A percentile compares a stretch with the other conserved stretches of the same genome.
Conservation (phyloP, 345 rosid genomes). For the Salix caprea region DNA sequence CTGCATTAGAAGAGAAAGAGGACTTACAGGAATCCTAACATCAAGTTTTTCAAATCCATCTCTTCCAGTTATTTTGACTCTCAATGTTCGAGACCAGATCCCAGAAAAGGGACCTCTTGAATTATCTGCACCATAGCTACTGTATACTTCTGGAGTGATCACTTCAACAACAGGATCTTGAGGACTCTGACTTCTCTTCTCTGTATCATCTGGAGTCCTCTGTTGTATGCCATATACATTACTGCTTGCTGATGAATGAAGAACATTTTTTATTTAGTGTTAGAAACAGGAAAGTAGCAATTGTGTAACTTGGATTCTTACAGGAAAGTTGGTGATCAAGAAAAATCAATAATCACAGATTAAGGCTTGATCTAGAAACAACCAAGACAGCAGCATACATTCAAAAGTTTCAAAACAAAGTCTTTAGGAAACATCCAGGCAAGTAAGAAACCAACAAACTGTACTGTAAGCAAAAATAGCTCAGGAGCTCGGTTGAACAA, state of each 20-base stretch:
- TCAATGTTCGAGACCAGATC: conserved; percentile 78
- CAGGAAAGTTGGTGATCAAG: background rate
- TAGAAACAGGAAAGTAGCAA: background rate
- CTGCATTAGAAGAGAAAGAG: conserved; percentile 3
- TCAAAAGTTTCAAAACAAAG: background rate
- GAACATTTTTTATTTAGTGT: conserved; percentile 20
- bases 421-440: background rate
- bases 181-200: conserved; percentile 40
- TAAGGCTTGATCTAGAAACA: background rate
- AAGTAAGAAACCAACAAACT: background rate
- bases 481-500: background rate
- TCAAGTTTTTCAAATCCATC: conserved; percentile 86
- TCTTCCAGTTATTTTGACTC: conserved; percentile 76
- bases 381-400: background rate
- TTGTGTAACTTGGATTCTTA: background rate
- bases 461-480: background rate
- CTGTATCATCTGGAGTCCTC: conserved; percentile 47
- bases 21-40: conserved; percentile 79
- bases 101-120: conserved; percentile 64
- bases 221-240: conserved; percentile 41
- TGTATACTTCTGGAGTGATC: conserved; percentile 64
- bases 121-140: conserved; percentile 49
- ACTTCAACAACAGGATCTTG: conserved; percentile 78
- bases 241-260: conserved; percentile 42
- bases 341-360: background rate